Percentiles rank a stretch among this genome's conserved stretches.
phyloP scores from a whole-genome alignment of 371 early-diverging fungal genomes.

The Dichotomocladium elegans region DNA sequence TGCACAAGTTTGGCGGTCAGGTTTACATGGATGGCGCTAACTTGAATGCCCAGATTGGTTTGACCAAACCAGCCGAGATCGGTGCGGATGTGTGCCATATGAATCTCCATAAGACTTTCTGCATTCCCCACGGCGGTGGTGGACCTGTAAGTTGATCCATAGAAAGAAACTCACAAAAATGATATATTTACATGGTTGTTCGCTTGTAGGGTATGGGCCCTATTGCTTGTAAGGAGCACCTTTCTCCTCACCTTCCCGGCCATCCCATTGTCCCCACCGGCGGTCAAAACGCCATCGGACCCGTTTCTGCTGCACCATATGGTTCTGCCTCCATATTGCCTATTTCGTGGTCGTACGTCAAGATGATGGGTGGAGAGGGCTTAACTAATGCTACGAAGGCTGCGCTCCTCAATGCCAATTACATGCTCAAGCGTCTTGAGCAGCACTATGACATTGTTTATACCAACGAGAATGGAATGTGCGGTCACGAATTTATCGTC shows the following conservation, averaged over 20 bases:
- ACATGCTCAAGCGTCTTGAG: slow-evolving; percentile 89
- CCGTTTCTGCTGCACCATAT: slow-evolving; percentile 95
- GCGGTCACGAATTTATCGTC: slow-evolving; percentile 98
- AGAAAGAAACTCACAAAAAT: not conserved
- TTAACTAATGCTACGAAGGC: slow-evolving; percentile 80
- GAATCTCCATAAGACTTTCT: slow-evolving; percentile 98
- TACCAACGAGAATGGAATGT: slow-evolving; percentile 89
- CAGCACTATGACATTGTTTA: slow-evolving; percentile 87
- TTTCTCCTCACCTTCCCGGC: slow-evolving; percentile 90
- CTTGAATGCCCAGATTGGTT: slow-evolving; percentile 96
- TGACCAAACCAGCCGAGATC: slow-evolving; percentile 92
- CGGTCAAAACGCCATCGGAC: slow-evolving; percentile 80
- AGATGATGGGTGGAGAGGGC: slow-evolving; percentile 93
- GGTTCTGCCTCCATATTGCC: slow-evolving; percentile 94
- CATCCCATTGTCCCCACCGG: slow-evolving; percentile 80
- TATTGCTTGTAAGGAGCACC: slow-evolving; percentile 83
- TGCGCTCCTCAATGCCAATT: slow-evolving; percentile 96
- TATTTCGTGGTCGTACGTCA: slow-evolving; percentile 97
- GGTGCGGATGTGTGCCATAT: slow-evolving; percentile 98
- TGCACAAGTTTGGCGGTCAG: slow-evolving; percentile 91
- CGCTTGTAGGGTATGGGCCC: slow-evolving; percentile 81
- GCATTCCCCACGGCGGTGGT: slow-evolving; percentile 98
- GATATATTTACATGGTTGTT: not conserved
- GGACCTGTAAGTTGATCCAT: slow-evolving; percentile 64
- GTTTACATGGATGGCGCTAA: slow-evolving; percentile 99